A percentile compares a stretch with the other conserved stretches of the same genome.
These are phyloP conservation scores for Teunomyces funiuensis DNA, from an alignment of 805 yeast genomes.

Conservation along the genomic window DNA sequence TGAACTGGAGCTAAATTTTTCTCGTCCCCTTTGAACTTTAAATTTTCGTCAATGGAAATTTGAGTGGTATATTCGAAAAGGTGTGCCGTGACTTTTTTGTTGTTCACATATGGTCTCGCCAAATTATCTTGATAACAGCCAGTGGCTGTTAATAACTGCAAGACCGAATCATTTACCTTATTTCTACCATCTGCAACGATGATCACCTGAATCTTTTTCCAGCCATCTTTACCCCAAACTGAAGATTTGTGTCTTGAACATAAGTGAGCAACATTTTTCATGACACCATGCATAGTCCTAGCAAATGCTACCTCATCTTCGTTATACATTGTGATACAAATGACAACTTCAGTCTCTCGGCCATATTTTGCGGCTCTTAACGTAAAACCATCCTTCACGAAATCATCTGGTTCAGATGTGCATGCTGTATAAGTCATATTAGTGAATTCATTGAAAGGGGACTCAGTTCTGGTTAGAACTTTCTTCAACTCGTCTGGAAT, in stretches of 20 bases:
- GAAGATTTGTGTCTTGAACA: slow-evolving; percentile 77
- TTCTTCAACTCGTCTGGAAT: slow-evolving; percentile 85
- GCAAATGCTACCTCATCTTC: slow-evolving; percentile 90
- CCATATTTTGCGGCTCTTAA: slow-evolving; percentile 82
- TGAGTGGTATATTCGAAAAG: slow-evolving; percentile 95
- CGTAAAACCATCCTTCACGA: slow-evolving; percentile 75
- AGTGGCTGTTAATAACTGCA: slow-evolving; percentile 87
- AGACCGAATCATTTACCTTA: slow-evolving; percentile 78
- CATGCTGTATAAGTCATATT: slow-evolving; percentile 98
- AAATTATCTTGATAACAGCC: slow-evolving; percentile 98
- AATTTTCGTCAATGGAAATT: slow-evolving; percentile 82
- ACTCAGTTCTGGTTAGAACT: slow-evolving; percentile 80
- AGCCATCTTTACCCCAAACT: slow-evolving; percentile 94
- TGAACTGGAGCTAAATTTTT: slow-evolving; percentile 94
- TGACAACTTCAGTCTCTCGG: slow-evolving; percentile 87
- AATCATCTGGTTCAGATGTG: slow-evolving; percentile 89
- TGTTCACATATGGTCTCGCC: slow-evolving; percentile 91
- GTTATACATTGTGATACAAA: slow-evolving; percentile 96
- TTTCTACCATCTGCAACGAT: slow-evolving; percentile 94
- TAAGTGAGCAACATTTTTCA: slow-evolving; percentile 87
- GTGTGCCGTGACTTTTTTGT: slow-evolving; percentile 89
- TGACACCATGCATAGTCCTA: slow-evolving; percentile 90
- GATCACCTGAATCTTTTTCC: slow-evolving; percentile 94
- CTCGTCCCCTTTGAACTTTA: slow-evolving; percentile 87
- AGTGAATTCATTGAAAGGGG: slow-evolving; percentile 81